A percentile compares a stretch with the other conserved stretches of the same genome.
Conservation (phyloP, 2,329 filamentous ascomycete species). For the Colletotrichum sojae region DNA sequence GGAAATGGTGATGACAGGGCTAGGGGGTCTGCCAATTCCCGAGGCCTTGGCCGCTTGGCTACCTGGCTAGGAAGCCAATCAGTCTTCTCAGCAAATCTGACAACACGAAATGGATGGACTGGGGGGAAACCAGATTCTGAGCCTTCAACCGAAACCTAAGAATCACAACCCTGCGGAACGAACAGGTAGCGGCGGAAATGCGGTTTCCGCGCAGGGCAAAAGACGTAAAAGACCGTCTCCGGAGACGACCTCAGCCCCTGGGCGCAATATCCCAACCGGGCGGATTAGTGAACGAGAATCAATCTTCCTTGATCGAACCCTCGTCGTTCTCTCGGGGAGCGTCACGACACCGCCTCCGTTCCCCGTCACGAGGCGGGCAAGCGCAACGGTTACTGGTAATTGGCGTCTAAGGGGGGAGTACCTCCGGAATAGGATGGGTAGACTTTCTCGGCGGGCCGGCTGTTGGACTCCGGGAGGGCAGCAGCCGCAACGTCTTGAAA, state of each 20-base stretch:
- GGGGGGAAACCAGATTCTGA: too few species aligned
- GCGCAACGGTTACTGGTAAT: background rate
- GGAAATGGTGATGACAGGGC: background rate
- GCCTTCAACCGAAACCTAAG: too few species aligned
- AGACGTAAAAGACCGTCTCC: background rate
- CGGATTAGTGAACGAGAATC: too few species aligned
- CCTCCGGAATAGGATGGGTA: too few species aligned
- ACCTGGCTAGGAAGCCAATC: background rate
- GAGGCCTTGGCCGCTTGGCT: too few species aligned
- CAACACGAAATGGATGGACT: conserved; percentile 7
- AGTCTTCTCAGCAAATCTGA: background rate
- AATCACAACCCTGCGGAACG: background rate
- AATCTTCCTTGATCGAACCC: background rate
- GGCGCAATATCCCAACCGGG: background rate
- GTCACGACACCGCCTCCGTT: background rate
- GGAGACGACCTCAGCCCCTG: background rate
- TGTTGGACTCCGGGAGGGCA: background rate
- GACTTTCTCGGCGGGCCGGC: too few species aligned
- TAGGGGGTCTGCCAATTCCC: background rate
- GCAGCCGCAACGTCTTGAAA: conserved; percentile 14
- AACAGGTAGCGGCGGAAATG: background rate
- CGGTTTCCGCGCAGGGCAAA: background rate
- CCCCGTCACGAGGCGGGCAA: background rate
- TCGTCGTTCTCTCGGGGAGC: background rate
- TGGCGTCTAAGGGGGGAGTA: background rate